These are phyloP conservation scores for Pleurotus tuber-regium DNA, from an alignment of 768 basidiomycete species.

Conservation along the genomic window DNA sequence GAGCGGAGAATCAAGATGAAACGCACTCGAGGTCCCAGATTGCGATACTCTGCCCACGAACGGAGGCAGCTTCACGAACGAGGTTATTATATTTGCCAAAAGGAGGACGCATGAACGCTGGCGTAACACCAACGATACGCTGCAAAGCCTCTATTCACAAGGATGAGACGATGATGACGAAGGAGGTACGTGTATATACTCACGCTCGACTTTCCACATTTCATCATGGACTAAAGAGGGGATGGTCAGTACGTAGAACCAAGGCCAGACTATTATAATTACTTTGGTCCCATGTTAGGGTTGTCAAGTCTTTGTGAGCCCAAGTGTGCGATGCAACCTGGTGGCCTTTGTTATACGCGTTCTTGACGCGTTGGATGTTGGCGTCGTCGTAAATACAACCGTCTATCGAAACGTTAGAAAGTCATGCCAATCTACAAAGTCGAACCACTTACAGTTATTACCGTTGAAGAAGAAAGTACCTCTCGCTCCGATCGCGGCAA, in stretches of 20 bases:
- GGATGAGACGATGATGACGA: no score
- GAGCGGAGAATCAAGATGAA: background rate
- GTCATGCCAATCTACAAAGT: background rate
- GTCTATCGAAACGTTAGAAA: constrained; percentile 16
- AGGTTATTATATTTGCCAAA: constrained; percentile 40
- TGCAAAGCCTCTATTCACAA: constrained; percentile 26
- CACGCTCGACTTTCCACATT: constrained; percentile 44
- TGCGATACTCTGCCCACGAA: constrained; percentile 28
- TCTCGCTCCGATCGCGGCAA: constrained; percentile 21
- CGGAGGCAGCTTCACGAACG: constrained; percentile 32
- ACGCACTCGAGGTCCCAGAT: constrained; percentile 32
- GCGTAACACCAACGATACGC: constrained; percentile 32
- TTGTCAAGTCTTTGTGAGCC: constrained; percentile 37
- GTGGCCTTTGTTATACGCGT: constrained; percentile 39
- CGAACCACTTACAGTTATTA: constrained; percentile 14
- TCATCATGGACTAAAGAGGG: constrained; percentile 36
- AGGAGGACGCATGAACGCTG: constrained; percentile 40
- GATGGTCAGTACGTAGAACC: background rate
- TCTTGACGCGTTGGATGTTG: constrained; percentile 25
- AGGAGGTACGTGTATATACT: no score
- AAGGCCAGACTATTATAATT: background rate
- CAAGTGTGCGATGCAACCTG: constrained; percentile 47
- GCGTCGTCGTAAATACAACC: constrained; percentile 36
- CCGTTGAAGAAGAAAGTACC: constrained; percentile 29
- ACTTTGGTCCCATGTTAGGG: constrained; percentile 30